phyloP scores from a whole-genome alignment of 495 filamentous ascomycete species.

The Podospora comata region DNA sequence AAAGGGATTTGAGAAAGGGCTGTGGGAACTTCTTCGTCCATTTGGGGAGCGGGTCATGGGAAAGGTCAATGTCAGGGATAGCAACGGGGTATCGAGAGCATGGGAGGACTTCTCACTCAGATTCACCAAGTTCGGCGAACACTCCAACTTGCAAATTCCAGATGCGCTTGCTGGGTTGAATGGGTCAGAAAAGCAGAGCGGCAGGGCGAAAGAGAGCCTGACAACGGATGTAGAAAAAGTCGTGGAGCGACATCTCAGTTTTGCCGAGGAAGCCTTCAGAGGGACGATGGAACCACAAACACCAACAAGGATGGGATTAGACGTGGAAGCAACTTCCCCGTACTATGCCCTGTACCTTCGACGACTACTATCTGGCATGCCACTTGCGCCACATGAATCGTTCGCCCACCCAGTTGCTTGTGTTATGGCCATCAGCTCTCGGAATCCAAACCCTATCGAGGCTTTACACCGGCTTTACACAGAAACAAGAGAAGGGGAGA shows the following conservation, averaged over 20 bases:
- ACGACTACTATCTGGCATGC: conserved; percentile 73
- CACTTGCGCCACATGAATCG: conserved; percentile 79
- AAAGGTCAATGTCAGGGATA: conserved; percentile 87
- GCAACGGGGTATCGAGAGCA: conserved; percentile 70
- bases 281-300: conserved; percentile 34
- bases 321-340: conserved; percentile 49
- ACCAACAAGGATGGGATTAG: conserved; percentile 36
- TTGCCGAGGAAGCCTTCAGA: conserved; percentile 49
- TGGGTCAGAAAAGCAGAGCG: conserved; percentile 22
- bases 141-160: conserved; percentile 48
- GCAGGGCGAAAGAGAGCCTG: conserved; percentile 1
- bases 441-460: conserved; percentile 76
- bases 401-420: conserved; percentile 95
- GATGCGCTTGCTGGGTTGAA: conserved; percentile 32
- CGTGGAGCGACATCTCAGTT: conserved; percentile 50
- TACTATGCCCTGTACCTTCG: conserved; percentile 81
- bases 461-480: conserved; percentile 76
- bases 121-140: conserved; percentile 67
- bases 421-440: conserved; percentile 89
- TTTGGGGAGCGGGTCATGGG: conserved; percentile 89
- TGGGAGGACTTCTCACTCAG: conserved; percentile 90
- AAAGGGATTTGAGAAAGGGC: conserved; percentile 76
- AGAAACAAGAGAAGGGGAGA: conserved; percentile 66
- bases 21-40: conserved; percentile 80
- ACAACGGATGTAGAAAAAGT: conserved; percentile 48